Evolutionary conservation across 1,284 basidiomycete genomes (phyloP).

Genomic region (Irpex lacteus): DNA sequence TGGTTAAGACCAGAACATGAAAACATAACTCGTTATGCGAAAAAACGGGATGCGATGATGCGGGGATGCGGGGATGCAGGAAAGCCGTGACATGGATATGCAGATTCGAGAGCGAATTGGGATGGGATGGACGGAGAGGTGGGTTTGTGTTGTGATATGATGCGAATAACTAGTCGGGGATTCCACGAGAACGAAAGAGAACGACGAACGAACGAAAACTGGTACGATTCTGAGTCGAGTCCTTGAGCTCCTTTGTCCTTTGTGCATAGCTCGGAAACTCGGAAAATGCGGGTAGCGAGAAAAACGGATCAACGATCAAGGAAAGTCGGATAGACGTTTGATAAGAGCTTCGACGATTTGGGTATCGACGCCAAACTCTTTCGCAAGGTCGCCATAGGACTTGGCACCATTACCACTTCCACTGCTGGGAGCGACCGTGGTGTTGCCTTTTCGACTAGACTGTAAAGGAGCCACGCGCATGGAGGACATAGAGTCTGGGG

Average conservation of each 20-base stretch:
- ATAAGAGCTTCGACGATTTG: slow-evolving; percentile 66
- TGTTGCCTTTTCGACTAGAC: slow-evolving; percentile 8
- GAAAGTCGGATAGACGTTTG: slow-evolving; percentile 46
- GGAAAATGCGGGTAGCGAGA: no score
- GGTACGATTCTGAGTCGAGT: not conserved
- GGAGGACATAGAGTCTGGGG: slow-evolving; percentile 13
- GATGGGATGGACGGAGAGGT: not conserved
- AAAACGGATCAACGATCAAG: slow-evolving; percentile 16
- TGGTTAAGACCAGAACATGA: not conserved
- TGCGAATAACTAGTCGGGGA: not conserved
- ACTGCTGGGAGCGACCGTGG: not conserved
- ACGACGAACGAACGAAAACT: not conserved
- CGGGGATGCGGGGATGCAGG: not conserved
- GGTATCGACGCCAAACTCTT: slow-evolving; percentile 71
- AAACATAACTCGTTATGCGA: not conserved
- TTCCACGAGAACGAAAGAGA: not conserved
- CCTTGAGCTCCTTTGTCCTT: not conserved
- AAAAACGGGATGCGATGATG: not conserved
- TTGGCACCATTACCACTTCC: not conserved
- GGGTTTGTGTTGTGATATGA: not conserved
- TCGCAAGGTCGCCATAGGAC: slow-evolving; percentile 51
- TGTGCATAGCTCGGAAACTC: not conserved
- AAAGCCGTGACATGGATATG: not conserved
- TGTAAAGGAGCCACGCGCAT: slow-evolving; percentile 8
- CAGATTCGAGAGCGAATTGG: not conserved